phyloP scores from a whole-genome alignment of 2,329 filamentous ascomycete species.

The Lachnellula cervina region DNA sequence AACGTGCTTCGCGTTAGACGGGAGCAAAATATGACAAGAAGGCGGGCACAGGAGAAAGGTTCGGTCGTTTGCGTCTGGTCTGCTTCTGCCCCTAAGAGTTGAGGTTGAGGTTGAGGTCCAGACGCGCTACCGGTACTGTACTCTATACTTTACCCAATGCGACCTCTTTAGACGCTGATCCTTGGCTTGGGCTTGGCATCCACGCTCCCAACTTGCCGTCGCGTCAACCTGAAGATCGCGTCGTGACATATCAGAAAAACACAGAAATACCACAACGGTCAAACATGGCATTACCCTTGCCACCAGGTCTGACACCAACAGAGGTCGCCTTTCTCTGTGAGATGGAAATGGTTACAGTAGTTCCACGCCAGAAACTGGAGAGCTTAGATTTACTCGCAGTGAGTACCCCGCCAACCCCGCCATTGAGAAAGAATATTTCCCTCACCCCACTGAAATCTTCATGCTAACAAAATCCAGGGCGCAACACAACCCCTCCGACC shows the following conservation, averaged over 20 bases:
- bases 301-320: slow-evolving; percentile 63
- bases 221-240: slow-evolving; percentile 12
- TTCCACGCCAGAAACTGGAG: slow-evolving; percentile 87
- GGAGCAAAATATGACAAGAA: not conserved
- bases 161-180: not conserved
- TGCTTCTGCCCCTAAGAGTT: not conserved
- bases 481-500: slow-evolving; percentile 71
- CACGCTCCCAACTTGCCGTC: slow-evolving; percentile 28
- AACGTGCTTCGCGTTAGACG: not conserved
- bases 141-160: too few relatives aligned
- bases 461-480: slow-evolving; percentile 64
- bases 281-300: slow-evolving; percentile 31
- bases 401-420: slow-evolving; percentile 40
- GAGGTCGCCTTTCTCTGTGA: slow-evolving; percentile 95
- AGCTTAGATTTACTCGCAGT: slow-evolving; percentile 81
- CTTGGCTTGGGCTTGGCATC: not conserved
- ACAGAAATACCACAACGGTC: slow-evolving; percentile 2
- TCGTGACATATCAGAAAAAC: slow-evolving; percentile 5
- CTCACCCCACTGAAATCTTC: slow-evolving; percentile 32
- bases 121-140: too few relatives aligned
- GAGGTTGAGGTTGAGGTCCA: too few relatives aligned
- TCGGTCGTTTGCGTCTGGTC: not conserved
- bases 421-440: not conserved
- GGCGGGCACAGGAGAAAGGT: not conserved
- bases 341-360: slow-evolving; percentile 92